Evolutionary conservation across 2,329 filamentous ascomycete genomes (phyloP).

Genomic region (Falciphora oryzae): DNA sequence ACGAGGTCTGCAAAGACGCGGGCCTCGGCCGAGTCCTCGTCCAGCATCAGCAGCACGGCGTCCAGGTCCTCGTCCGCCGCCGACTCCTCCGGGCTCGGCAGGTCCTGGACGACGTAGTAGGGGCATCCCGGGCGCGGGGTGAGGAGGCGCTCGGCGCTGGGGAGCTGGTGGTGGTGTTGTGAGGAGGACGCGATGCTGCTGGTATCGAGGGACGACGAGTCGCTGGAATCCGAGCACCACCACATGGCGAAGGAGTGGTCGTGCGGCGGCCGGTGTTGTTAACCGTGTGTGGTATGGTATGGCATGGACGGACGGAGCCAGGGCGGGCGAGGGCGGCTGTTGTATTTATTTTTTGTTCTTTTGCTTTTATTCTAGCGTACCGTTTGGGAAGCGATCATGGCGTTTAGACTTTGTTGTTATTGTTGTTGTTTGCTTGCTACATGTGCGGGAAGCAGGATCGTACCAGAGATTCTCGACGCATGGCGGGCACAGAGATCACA

Average conservation of each 20-base stretch:
- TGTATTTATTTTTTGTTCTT: neutral
- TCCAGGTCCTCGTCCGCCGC: neutral
- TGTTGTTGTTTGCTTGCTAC: neutral
- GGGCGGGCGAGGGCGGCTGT: no score
- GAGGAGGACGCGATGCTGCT: neutral
- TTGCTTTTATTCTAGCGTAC: neutral
- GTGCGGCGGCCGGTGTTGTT: neutral
- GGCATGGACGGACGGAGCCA: neutral
- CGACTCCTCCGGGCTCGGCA: neutral
- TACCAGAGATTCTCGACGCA: neutral
- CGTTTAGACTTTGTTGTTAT: neutral
- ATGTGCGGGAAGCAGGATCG: no score
- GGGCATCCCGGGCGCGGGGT: neutral
- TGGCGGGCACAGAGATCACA: no score
- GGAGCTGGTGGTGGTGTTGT: neutral
- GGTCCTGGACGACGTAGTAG: slow-evolving; percentile 1
- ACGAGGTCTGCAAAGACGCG: neutral
- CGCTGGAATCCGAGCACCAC: neutral
- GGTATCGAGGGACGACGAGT: neutral
- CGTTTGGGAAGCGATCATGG: neutral
- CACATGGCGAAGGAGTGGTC: neutral
- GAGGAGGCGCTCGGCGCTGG: neutral
- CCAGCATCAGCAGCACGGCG: neutral
- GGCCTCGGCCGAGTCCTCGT: neutral
- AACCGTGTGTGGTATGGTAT: neutral